Evolutionary conservation across 352 stramenopile genomes (phyloP), one percentile per base, ranked within the genome.

Genomic region (Phytophthora sojae): DNA sequence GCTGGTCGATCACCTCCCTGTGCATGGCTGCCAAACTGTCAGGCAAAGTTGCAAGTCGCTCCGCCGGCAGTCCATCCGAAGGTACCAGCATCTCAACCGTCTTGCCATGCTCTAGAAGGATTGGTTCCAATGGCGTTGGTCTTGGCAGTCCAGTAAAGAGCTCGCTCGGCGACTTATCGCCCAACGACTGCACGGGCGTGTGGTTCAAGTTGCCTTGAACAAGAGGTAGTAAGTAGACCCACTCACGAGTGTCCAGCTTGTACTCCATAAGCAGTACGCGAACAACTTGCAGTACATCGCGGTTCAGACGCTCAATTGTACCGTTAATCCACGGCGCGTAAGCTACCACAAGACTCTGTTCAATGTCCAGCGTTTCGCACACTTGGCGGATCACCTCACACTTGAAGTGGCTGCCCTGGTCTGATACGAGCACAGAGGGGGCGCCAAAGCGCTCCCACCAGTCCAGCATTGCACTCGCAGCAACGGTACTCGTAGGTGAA

Each of bases 181-280:
- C 61, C 12, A 76, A 55, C 8, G 45, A 69, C 11, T 23, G 5
- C 2, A 77, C 70, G 3, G 64, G 6, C 0, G 19, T 69, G 15
- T 69, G 64, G 19, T 73, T 77, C 9, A 73, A 42, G 15, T 67
- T 74, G 4, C 23, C 64, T 44, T 69, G 61, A 17, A 77, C 30
- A 21, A 68, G n/a, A n/a, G 57, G 69, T 3, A 76, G 25, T 3
- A 76, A 26, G 21, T 56, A 54, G 9, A 29, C 21, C 44, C 61
- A 60, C 12, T 57, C 44, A 3, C 39, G 44, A 6, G 54, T 64
- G 19, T 65, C 56, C 8, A 76, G 2, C 2, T 67, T 25, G 6
- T 52, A 25, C 19, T 77, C 69, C 30, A 77, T 52, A 0, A 73
- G 45, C 32, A 69, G 14, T 0, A 59, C 57, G 3, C 57, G 14